phyloP scores from a whole-genome alignment of 768 basidiomycete species.

The Boletus reticuloceps region DNA sequence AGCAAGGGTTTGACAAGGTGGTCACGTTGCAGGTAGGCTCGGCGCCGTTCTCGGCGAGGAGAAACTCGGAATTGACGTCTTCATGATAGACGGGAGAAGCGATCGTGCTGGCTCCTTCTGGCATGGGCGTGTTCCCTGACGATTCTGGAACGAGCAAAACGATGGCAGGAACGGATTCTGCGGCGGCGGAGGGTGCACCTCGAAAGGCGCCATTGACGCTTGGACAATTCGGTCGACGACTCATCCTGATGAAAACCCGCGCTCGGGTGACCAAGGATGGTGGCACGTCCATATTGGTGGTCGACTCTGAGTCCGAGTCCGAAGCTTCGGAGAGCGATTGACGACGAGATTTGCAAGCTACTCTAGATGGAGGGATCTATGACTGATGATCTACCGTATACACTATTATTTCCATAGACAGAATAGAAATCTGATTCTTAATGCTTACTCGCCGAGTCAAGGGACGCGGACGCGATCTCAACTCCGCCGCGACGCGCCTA shows the following conservation, averaged over 20 bases:
- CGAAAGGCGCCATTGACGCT: conserved; percentile 21
- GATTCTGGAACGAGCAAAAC: background rate
- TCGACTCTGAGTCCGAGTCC: conserved; percentile 9
- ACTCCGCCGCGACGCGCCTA: conserved; percentile 20
- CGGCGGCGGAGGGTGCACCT: background rate
- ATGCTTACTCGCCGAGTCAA: too few relatives aligned
- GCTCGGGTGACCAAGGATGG: conserved; percentile 57
- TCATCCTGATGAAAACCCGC: conserved; percentile 55
- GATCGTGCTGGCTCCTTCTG: conserved; percentile 60
- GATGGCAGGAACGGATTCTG: rapidly evolving
- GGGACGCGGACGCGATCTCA: background rate
- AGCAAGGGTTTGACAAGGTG: conserved; percentile 58
- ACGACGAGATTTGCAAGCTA: background rate
- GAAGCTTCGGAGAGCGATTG: background rate
- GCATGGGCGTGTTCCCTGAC: conserved; percentile 40
- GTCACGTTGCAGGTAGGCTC: conserved; percentile 54
- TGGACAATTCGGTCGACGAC: conserved; percentile 51
- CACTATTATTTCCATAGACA: background rate
- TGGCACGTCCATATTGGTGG: conserved; percentile 51
- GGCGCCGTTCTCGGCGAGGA: background rate
- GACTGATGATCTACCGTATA: background rate
- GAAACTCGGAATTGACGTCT: background rate
- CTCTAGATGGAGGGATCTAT: too few relatives aligned
- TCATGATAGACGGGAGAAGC: conserved; percentile 60
- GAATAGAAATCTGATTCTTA: too few relatives aligned